These are phyloP conservation scores for Rhizopogon vulgaris DNA, from an alignment of 768 basidiomycete genomes.

Conservation along the genomic window DNA sequence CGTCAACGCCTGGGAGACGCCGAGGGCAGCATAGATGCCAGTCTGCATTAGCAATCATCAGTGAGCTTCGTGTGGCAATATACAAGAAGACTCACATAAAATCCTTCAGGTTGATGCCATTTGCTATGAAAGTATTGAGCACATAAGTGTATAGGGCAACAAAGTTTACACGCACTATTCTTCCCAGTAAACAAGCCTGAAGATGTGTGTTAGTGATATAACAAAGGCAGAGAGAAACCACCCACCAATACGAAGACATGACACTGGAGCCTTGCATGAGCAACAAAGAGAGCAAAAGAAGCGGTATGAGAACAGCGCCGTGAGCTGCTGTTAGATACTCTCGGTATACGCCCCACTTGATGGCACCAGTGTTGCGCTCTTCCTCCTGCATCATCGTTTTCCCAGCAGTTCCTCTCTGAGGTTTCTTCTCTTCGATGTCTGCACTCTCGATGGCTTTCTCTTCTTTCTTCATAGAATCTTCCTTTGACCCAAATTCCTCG, in stretches of 20 bases:
- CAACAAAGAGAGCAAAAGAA: constrained; percentile 53
- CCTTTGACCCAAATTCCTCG: constrained; percentile 69
- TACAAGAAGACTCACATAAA: constrained; percentile 49
- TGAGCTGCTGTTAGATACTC: constrained; percentile 66
- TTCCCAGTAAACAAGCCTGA: constrained; percentile 72
- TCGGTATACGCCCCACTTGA: constrained; percentile 25
- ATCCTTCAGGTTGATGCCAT: constrained; percentile 54
- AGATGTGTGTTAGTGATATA: constrained; percentile 5
- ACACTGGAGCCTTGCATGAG: constrained; percentile 67
- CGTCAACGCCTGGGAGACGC: too few species aligned
- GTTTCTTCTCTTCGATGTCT: constrained; percentile 28
- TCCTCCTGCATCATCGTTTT: constrained; percentile 74
- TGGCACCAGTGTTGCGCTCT: constrained; percentile 72
- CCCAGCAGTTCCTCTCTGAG: constrained; percentile 31
- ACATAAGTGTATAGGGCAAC: neutral
- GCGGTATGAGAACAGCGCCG: constrained; percentile 57
- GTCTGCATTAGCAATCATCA: too few species aligned
- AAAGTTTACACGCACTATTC: constrained; percentile 28
- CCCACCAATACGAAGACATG: constrained; percentile 70
- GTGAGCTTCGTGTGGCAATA: too few species aligned
- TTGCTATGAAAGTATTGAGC: constrained; percentile 26
- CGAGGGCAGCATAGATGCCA: too few species aligned
- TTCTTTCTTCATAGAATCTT: constrained; percentile 37
- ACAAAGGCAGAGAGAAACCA: neutral
- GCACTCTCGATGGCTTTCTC: constrained; percentile 33